A percentile compares a stretch with the other conserved stretches of the same genome.
Conservation (phyloP, 2,329 filamentous ascomycete genomes). For the Didymella sp. region DNA sequence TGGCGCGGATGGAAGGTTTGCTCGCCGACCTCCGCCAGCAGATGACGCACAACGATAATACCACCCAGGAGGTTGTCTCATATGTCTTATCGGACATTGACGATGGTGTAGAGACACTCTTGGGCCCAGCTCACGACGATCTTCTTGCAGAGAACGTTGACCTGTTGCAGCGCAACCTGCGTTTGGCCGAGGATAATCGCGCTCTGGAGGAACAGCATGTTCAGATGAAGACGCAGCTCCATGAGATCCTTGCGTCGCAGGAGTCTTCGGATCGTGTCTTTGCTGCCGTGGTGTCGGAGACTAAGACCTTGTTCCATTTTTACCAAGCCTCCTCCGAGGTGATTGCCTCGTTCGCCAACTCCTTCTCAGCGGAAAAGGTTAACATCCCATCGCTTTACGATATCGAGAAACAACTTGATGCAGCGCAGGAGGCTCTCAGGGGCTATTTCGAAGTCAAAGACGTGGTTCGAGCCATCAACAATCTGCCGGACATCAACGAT, state of each 20-base stretch:
- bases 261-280: not conserved
- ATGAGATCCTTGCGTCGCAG: not conserved
- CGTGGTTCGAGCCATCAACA: not conserved
- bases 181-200: not conserved
- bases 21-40: not conserved
- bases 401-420: constrained; percentile 1
- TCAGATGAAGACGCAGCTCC: not conserved
- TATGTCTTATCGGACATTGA: not conserved
- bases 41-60: not conserved
- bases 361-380: not conserved
- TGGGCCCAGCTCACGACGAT: not conserved
- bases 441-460: constrained; percentile 1
- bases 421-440: constrained; percentile 3
- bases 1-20: not conserved
- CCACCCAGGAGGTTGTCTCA: not conserved
- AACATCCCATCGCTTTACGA: not conserved
- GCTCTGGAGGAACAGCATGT: constrained; percentile 5
- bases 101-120: not conserved
- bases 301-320: constrained; percentile 11
- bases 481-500: not conserved
- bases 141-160: constrained; percentile 1
- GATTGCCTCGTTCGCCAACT: not conserved
- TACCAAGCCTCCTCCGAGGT: not conserved
- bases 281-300: constrained; percentile 4
- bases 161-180: not conserved